Evolutionary conservation across 78 protist species (phyloP).

Genomic region (Pigoraptor vietnamica): DNA sequence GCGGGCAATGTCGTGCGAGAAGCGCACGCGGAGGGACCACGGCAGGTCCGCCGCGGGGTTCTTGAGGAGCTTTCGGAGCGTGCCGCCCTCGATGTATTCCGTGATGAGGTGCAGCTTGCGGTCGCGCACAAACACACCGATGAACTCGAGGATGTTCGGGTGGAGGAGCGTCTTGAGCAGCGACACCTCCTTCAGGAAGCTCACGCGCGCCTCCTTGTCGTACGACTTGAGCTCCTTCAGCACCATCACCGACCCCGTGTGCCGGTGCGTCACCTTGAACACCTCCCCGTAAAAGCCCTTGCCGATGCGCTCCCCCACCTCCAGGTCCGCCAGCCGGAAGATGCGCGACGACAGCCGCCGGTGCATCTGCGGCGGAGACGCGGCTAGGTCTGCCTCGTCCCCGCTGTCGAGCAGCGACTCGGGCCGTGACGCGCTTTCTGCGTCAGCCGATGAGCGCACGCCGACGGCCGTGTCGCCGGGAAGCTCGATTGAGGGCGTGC

Average conservation of each 20-base stretch:
- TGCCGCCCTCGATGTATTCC: neutral
- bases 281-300: slow-evolving; percentile 6
- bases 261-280: neutral
- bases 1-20: slow-evolving; percentile 37
- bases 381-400: neutral
- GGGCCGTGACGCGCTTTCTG: neutral
- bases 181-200: neutral
- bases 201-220: neutral
- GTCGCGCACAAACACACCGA: neutral
- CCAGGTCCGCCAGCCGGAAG: neutral
- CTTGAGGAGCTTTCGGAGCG: neutral
- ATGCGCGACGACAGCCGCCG: neutral
- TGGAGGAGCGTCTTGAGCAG: neutral
- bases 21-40: neutral
- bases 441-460: neutral
- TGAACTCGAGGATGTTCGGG: neutral
- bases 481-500: no score
- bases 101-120: neutral
- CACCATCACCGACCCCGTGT: neutral
- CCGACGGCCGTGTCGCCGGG: no score
- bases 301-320: neutral
- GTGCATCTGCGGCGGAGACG: neutral
- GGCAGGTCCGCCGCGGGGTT: neutral
- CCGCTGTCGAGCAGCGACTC: neutral
- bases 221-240: slow-evolving; percentile 6